Conservation (phyloP, 2,329 filamentous ascomycete species). For the Hypocreales sp. region DNA sequence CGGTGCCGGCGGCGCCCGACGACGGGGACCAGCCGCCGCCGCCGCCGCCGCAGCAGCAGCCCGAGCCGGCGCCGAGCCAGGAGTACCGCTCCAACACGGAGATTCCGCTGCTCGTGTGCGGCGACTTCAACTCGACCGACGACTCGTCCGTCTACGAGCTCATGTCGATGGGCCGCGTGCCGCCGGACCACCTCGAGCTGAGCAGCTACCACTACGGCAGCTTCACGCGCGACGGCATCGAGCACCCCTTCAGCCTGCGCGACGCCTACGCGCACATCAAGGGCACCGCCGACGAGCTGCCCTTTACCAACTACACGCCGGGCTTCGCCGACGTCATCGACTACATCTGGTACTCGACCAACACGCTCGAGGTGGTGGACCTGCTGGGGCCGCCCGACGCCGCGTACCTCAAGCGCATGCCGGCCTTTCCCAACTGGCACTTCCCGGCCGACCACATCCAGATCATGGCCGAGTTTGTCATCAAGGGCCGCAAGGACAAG, state of each 20-base stretch:
- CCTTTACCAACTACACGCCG: constrained; percentile 94
- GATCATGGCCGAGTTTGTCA: constrained; percentile 75
- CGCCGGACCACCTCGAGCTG: constrained; percentile 67
- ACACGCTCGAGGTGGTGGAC: constrained; percentile 68
- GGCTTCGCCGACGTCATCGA: constrained; percentile 87
- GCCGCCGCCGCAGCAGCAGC: constrained; percentile 35
- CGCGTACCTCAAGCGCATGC: constrained; percentile 71
- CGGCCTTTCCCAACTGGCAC: constrained; percentile 86
- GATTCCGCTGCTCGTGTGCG: constrained; percentile 81
- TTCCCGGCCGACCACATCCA: constrained; percentile 89
- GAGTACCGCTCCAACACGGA: constrained; percentile 77
- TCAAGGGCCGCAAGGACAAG: constrained; percentile 76
- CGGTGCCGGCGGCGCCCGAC: constrained; percentile 21
- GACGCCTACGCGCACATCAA: constrained; percentile 76
- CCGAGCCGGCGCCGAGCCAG: constrained; percentile 63
- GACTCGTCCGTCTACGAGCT: constrained; percentile 87
- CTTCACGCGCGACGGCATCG: constrained; percentile 83
- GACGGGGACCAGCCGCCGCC: constrained; percentile 33
- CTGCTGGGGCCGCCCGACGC: constrained; percentile 77
- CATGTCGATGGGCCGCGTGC: constrained; percentile 63
- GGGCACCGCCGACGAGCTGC: constrained; percentile 68
- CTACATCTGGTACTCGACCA: constrained; percentile 96
- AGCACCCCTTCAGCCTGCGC: constrained; percentile 85
- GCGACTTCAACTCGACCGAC: constrained; percentile 86
- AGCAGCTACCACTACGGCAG: constrained; percentile 75